A percentile compares a stretch with the other conserved stretches of the same genome.
Evolutionary conservation across 345 rosid species (phyloP).

Genomic region (Salix brachista): DNA sequence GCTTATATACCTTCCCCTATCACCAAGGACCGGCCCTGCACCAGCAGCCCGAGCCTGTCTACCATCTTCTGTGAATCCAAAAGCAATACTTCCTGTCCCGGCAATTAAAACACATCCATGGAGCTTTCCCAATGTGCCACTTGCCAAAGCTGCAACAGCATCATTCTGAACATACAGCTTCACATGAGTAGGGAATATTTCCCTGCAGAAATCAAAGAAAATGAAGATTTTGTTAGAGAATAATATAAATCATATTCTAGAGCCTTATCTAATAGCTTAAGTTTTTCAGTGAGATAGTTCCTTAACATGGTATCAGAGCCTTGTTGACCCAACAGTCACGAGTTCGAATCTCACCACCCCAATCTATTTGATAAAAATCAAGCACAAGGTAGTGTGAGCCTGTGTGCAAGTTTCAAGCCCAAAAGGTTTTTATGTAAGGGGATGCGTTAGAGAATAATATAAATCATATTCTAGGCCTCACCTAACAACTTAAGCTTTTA

Average conservation of each 20-base stretch:
- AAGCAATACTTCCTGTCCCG: constrained; percentile 94
- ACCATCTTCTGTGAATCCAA: constrained; percentile 88
- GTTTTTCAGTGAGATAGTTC: too few relatives aligned
- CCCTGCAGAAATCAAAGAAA: constrained; percentile 39
- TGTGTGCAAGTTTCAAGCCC: too few relatives aligned
- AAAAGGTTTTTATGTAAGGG: too few relatives aligned
- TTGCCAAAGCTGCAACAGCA: constrained; percentile 92
- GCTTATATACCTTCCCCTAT: constrained; percentile 80
- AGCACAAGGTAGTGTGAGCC: too few relatives aligned
- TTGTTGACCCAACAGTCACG: too few relatives aligned
- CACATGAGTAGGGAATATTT: constrained; percentile 70
- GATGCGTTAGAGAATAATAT: fast-evolving
- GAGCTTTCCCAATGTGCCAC: constrained; percentile 95
- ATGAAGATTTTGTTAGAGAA: neutral
- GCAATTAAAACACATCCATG: constrained; percentile 98
- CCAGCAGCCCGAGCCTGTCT: constrained; percentile 93
- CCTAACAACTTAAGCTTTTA: too few relatives aligned
- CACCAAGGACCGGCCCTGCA: constrained; percentile 94
- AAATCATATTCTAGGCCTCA: too few relatives aligned
- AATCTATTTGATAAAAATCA: too few relatives aligned
- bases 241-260: too few relatives aligned
- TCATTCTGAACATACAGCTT: constrained; percentile 83
- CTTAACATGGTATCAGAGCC: too few relatives aligned
- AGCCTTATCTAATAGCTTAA: too few relatives aligned
- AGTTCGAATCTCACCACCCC: too few relatives aligned